A percentile compares a stretch with the other conserved stretches of the same genome.
phyloP scores from a whole-genome alignment of 2,329 filamentous ascomycete genomes.

The Pseudopithomyces chartarum region DNA sequence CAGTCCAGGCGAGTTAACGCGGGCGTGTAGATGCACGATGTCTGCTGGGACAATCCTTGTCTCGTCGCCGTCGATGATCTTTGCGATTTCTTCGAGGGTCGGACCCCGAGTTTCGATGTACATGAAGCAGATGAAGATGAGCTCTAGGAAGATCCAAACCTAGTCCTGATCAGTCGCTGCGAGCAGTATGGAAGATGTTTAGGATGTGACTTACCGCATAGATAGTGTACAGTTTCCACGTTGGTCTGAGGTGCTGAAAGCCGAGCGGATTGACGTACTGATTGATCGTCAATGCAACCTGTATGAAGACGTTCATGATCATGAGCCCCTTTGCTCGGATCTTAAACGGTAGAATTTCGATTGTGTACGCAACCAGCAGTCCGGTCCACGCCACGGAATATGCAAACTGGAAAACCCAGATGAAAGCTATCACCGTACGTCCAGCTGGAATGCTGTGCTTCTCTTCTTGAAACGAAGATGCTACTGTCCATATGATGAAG shows the following conservation, averaged over 20 bases:
- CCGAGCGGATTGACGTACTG: conserved; percentile 68
- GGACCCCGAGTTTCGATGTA: conserved; percentile 73
- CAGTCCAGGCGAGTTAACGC: conserved; percentile 22
- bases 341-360: conserved; percentile 54
- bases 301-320: conserved; percentile 67
- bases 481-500: conserved; percentile 53
- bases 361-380: conserved; percentile 51
- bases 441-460: conserved; percentile 46
- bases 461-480: conserved; percentile 51
- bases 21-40: conserved; percentile 22
- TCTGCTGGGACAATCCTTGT: conserved; percentile 49
- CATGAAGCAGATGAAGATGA: conserved; percentile 68
- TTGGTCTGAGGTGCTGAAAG: conserved; percentile 62
- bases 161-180: conserved; percentile 18
- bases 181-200: too few relatives aligned
- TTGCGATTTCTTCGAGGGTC: conserved; percentile 71
- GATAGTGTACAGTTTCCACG: conserved; percentile 69
- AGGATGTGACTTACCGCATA: conserved; percentile 56
- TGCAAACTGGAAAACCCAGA: conserved; percentile 22
- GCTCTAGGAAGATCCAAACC: conserved; percentile 64
- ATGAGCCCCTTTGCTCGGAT: conserved; percentile 54
- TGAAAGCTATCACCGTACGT: conserved; percentile 53
- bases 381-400: conserved; percentile 27
- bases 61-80: conserved; percentile 71
- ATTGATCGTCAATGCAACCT: conserved; percentile 65